Evolutionary conservation across 805 yeast species (phyloP), one percentile per base, ranked within the genome.

Genomic region (Saturnispora kantuleensis): DNA sequence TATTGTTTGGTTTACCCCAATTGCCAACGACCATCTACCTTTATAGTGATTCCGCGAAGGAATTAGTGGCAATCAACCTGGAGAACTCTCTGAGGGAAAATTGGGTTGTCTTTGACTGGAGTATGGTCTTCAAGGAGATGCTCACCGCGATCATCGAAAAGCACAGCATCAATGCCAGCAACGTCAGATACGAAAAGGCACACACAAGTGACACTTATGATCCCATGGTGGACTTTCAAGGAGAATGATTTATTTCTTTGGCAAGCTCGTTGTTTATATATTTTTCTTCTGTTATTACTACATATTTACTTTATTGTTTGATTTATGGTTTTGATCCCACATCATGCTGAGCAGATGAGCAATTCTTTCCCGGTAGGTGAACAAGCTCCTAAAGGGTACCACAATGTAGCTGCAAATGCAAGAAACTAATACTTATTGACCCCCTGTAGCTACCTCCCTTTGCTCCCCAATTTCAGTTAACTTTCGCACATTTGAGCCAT

Each of bases 1-100:
- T 84, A 54, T 63, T 84, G 31, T 84, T 81, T 65, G 90, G 81
- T 0, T 67, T 84, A 48, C 94, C 94, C 5, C 75, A 79, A 17
- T 68, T 84, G 54, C 94, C 94, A 3, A 77, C 73, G 47, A 76
- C 78, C 30, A 74, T 77, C 52, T 79, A 80, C 49, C 55, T 84
- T 40, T 69, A 59, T 44, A 49, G 49, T 21, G 59, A 58, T 31
- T 52, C 59, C 30, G 52, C 67, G 1, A 53, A 49, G 31, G 62
- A 62, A 44, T 52, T 65, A 35, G 58, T 63, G 11, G 47, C 55
- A 2, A 45, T 64, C 30, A 65, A 65, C 45, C 50, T 64, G 17
- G 50, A 47, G 7, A 64, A 64, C 43, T 58, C 68, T 12, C 13
- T 57, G 4, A 43, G 39, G n/a, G 68, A 64, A 49, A 31, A 48